Percentiles rank a stretch among this genome's conserved stretches.
Evolutionary conservation across 352 stramenopile species (phyloP).

Genomic region (Pythium brachiatum): DNA sequence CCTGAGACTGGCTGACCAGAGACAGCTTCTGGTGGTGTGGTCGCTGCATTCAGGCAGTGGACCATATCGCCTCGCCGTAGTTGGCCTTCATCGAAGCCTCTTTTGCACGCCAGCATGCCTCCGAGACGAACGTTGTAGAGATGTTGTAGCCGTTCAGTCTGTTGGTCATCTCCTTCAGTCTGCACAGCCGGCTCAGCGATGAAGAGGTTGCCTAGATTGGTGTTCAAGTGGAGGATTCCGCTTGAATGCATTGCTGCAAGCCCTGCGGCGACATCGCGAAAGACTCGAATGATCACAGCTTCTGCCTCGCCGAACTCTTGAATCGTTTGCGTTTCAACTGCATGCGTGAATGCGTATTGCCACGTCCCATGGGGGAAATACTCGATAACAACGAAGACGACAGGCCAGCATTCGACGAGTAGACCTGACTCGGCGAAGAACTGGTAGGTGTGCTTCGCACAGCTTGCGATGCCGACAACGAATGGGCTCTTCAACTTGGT

Average conservation of each 20-base stretch:
- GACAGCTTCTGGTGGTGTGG: conserved; percentile 41
- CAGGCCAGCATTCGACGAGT: conserved; percentile 56
- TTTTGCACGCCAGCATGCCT: conserved; percentile 44
- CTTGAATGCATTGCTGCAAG: conserved; percentile 55
- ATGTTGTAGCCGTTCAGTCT: neutral
- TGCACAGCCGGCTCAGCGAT: conserved; percentile 7
- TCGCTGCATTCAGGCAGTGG: conserved; percentile 37
- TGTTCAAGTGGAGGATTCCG: conserved; percentile 50
- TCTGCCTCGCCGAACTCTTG: conserved; percentile 22
- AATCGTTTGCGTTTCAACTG: conserved; percentile 11
- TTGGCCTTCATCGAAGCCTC: conserved; percentile 32
- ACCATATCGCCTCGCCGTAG: conserved; percentile 33
- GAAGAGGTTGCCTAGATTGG: conserved; percentile 54
- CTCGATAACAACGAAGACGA: conserved; percentile 51
- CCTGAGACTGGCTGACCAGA: conserved; percentile 25
- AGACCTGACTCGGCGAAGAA: conserved; percentile 59
- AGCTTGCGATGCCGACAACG: conserved; percentile 28
- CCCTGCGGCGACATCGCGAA: conserved; percentile 50
- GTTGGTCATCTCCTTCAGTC: neutral
- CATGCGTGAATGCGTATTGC: conserved; percentile 28
- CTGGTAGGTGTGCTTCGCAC: conserved; percentile 57
- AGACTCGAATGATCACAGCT: conserved; percentile 22
- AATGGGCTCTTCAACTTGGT: conserved; percentile 42
- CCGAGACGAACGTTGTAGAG: conserved; percentile 32
- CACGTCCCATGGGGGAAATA: conserved; percentile 42